Conservation (phyloP, 371 early-diverging fungal genomes). For the Fennellomyces sp. region DNA sequence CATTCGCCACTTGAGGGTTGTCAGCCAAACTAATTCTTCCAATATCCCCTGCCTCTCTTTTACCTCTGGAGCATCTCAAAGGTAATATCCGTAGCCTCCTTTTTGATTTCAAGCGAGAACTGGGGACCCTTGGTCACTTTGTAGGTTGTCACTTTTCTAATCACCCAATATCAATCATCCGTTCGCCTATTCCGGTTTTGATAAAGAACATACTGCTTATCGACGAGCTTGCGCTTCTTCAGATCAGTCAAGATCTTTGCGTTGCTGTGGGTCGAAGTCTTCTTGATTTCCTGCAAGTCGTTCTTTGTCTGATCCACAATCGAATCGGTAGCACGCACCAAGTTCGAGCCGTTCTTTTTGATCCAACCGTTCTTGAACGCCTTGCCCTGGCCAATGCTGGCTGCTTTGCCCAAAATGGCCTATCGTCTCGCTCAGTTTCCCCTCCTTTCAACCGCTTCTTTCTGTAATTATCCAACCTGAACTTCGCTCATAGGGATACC, state of each 20-base stretch:
- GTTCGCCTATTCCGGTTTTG: not conserved
- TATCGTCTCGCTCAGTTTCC: conserved; percentile 11
- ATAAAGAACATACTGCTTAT: conserved; percentile 58
- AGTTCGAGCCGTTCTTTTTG: conserved; percentile 74
- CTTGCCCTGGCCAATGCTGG: conserved; percentile 93
- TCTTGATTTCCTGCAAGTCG: conserved; percentile 72
- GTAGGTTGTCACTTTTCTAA: conserved; percentile 86
- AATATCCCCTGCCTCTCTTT: conserved; percentile 9
- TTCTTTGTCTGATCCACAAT: conserved; percentile 86
- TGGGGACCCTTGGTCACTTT: conserved; percentile 86
- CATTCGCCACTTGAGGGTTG: conserved; percentile 80
- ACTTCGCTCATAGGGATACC: conserved; percentile 86
- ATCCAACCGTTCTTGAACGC: conserved; percentile 98
- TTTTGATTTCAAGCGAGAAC: conserved; percentile 82
- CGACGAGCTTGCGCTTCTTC: conserved; percentile 87
- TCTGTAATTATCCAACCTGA: conserved; percentile 53
- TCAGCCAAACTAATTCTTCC: conserved; percentile 15
- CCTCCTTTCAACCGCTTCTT: not conserved
- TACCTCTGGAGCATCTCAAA: conserved; percentile 90
- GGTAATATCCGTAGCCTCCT: conserved; percentile 96
- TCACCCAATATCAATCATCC: not conserved
- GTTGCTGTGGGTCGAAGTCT: conserved; percentile 65
- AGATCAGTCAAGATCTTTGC: conserved; percentile 78
- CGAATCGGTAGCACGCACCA: conserved; percentile 72
- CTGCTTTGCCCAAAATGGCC: conserved; percentile 70